Conservation (phyloP, 176 grass and related monocot genomes). For the Aegilops speltoides region DNA sequence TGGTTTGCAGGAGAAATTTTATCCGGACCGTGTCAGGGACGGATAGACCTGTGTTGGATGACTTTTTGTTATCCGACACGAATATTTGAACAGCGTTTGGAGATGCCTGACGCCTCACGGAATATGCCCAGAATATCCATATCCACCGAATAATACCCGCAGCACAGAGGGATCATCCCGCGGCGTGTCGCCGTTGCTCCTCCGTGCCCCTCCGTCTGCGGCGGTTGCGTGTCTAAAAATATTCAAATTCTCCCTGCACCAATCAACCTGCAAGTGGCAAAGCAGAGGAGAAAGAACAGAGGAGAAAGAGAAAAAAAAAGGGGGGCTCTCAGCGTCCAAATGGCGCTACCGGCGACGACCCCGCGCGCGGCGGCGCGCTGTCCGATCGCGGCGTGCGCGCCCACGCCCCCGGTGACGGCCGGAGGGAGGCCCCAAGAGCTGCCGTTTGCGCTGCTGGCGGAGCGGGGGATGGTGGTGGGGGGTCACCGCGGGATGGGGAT, state of each 20-base stretch:
- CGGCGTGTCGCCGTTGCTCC: neutral
- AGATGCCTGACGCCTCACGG: neutral
- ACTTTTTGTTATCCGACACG: too few relatives aligned
- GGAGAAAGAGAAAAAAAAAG: too few relatives aligned
- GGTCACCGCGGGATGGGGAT: conserved; percentile 69
- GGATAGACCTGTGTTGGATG: too few relatives aligned
- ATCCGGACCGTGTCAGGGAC: rapidly evolving
- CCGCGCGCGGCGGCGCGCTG: conserved; percentile 16
- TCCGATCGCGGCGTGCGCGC: conserved; percentile 26
- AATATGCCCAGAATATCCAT: conserved; percentile 7
- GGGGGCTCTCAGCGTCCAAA: neutral
- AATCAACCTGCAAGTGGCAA: conserved; percentile 16
- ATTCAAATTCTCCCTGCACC: neutral
- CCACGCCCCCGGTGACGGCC: neutral
- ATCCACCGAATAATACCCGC: neutral
- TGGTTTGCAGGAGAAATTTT: too few relatives aligned
- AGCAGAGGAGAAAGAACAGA: too few relatives aligned
- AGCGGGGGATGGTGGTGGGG: conserved; percentile 42
- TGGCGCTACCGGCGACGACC: conserved; percentile 25
- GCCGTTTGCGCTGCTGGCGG: conserved; percentile 22
- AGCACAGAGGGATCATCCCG: neutral
- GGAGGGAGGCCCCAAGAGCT: neutral
- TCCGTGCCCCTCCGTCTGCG: neutral
- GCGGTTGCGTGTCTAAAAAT: conserved; percentile 11
- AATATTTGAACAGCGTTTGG: too few relatives aligned